Conservation (phyloP, 2,329 filamentous ascomycete species). For the Phialophora chinensis region DNA sequence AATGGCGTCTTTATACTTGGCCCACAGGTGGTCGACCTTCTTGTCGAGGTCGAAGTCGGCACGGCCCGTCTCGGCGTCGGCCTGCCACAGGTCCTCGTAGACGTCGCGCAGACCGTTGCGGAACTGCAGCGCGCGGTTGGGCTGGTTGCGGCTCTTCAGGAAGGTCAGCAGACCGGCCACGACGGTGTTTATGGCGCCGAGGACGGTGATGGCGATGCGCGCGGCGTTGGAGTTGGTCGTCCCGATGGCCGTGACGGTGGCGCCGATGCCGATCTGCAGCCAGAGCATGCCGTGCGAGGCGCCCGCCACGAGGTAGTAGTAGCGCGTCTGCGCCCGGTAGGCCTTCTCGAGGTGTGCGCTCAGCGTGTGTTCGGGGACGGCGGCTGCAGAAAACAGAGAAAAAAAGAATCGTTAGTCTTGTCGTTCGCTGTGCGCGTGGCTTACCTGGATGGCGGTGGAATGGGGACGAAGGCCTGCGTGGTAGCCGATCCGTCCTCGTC, state of each 20-base stretch:
- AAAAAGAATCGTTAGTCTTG: neutral
- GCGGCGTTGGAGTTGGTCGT: conserved; percentile 15
- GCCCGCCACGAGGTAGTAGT: conserved; percentile 18
- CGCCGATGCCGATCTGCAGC: conserved; percentile 25
- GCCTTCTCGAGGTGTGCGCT: conserved; percentile 8
- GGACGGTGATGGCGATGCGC: conserved; percentile 21
- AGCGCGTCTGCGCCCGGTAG: conserved; percentile 8
- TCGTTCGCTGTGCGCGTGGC: neutral
- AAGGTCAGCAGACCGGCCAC: conserved; percentile 27
- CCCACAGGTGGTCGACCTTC: conserved; percentile 15
- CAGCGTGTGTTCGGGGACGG: conserved; percentile 1
- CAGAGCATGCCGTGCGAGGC: conserved; percentile 22
- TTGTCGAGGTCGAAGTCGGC: conserved; percentile 15
- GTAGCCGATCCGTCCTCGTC: neutral
- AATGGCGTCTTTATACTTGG: conserved; percentile 17
- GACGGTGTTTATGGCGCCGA: conserved; percentile 30
- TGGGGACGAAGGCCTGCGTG: neutral
- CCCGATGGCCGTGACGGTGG: conserved; percentile 19
- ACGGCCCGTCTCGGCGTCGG: conserved; percentile 24
- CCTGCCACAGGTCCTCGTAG: conserved; percentile 20
- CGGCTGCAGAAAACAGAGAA: neutral
- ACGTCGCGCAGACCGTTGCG: conserved; percentile 20
- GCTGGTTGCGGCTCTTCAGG: conserved; percentile 29
- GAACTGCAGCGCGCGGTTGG: conserved; percentile 29
- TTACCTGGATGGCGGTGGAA: neutral